Percentiles rank a stretch among this genome's conserved stretches.
These are phyloP conservation scores for Clitopilus hobsonii DNA, from an alignment of 768 basidiomycete genomes.

Conservation along the genomic window DNA sequence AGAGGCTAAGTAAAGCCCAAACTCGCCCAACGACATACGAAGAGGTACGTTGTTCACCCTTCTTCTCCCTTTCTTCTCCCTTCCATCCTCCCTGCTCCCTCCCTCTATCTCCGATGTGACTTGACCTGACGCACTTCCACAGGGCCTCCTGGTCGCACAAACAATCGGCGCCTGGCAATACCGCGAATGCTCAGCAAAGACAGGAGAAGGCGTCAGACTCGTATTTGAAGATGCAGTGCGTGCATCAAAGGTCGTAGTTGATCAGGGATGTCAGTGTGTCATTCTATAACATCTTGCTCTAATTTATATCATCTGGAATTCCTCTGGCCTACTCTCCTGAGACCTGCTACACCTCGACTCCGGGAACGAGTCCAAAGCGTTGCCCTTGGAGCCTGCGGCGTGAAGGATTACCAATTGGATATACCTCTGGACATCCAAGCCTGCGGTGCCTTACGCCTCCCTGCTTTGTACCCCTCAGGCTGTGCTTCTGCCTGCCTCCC, in stretches of 20 bases:
- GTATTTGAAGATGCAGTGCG: background rate
- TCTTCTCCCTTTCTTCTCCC: background rate
- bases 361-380: too few species aligned
- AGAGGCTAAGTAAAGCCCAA: background rate
- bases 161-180: background rate
- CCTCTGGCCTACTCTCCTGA: background rate
- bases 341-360: background rate
- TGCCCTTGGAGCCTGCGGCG: too few species aligned
- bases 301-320: background rate
- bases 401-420: too few species aligned
- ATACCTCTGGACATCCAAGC: too few species aligned
- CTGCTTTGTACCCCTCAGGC: too few species aligned
- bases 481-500: too few species aligned
- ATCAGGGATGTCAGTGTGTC: background rate
- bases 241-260: background rate
- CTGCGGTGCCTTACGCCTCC: too few species aligned
- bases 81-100: background rate
- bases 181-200: background rate
- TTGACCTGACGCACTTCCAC: background rate
- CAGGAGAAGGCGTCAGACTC: background rate
- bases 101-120: too few species aligned
- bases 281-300: too few species aligned
- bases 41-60: background rate
- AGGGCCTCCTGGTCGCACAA: background rate
- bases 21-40: background rate